Evolutionary conservation across 257 asterid genomes (phyloP), one percentile per base, ranked within the genome.

Genomic region (Solanum chiquidenum): DNA sequence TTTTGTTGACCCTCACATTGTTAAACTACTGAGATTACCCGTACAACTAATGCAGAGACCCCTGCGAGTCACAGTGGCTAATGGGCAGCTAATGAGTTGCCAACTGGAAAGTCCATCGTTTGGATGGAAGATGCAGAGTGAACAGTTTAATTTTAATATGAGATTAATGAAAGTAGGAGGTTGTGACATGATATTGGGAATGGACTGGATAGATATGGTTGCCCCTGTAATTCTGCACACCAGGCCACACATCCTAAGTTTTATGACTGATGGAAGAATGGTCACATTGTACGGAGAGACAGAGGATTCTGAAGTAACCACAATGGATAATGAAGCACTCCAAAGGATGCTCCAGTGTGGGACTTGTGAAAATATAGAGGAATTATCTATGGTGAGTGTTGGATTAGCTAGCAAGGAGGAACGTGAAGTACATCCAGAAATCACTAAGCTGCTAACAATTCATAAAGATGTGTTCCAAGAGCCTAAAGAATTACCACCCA

Each of bases 391-490:
- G 21, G 82, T 31, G 13, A 9, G 4, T 16, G 82, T 3, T 20
- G 21, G 9, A 6, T 5, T 20, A 7, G 8, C 4, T 20, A 20
- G 6, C n/a, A 18, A 16, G 9, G 10, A 14, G 0, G 2, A 73
- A 7, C 0, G 7, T 9, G 12, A 13, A 2, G 18, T 33, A 6
- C 46, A 42, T 11, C 4, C 14, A 1, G 42, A 23, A 4, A 27
- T 75, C 6, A 6, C 21, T 3, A 60, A 33, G 0, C 0, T 87
- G 0, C 2, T 87, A 0, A 7, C 6, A 0, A 12, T 23, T 0
- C 80, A 4, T 23, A 0, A 0, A 0, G 84, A 42, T 29, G 13
- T 90, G 0, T 88, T 90, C 18, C 2, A 16, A 0, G 88, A 83
- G 2, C 88, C 90, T 0, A 1, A 0, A 0, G 87, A 40, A 0